Evolutionary conservation across 1,139 yeast species (phyloP).

Genomic region (Kodamaea sp.): DNA sequence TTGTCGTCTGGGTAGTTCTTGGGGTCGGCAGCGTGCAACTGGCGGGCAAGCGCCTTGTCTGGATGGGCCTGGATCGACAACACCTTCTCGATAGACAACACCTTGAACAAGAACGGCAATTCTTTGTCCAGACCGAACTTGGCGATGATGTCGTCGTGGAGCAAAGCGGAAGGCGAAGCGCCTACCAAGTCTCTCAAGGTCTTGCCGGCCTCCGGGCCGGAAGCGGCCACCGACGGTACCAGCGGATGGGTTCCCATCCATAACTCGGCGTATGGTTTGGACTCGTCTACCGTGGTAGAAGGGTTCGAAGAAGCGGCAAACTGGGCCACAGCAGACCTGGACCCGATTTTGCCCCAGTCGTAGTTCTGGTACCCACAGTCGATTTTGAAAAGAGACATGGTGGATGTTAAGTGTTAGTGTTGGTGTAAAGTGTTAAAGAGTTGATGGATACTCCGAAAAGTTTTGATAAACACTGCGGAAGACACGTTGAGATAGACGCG

Average conservation of each 20-base stretch:
- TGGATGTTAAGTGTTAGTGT: too few species aligned
- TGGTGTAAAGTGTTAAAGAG: too few species aligned
- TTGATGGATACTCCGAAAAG: too few species aligned
- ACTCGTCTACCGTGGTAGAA: slow-evolving; percentile 58
- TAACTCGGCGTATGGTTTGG: slow-evolving; percentile 83
- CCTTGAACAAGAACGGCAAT: slow-evolving; percentile 91
- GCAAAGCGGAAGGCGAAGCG: slow-evolving; percentile 56
- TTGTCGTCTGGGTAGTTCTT: slow-evolving; percentile 95
- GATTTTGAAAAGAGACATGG: slow-evolving; percentile 38
- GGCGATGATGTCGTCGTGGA: slow-evolving; percentile 57
- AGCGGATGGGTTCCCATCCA: slow-evolving; percentile 99
- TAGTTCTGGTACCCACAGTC: slow-evolving; percentile 68
- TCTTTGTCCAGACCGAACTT: slow-evolving; percentile 72
- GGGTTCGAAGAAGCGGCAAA: slow-evolving; percentile 76
- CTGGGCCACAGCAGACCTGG: slow-evolving; percentile 82
- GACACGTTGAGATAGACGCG: too few species aligned
- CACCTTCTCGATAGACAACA: slow-evolving; percentile 87
- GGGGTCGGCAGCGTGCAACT: slow-evolving; percentile 80
- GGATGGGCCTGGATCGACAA: slow-evolving; percentile 98
- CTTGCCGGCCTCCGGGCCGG: slow-evolving; percentile 40
- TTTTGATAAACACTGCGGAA: too few species aligned
- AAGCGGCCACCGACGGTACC: slow-evolving; percentile 73
- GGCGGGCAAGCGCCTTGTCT: slow-evolving; percentile 78
- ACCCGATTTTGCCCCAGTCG: slow-evolving; percentile 89
- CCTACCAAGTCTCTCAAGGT: slow-evolving; percentile 66